A percentile compares a stretch with the other conserved stretches of the same genome.
phyloP scores from a whole-genome alignment of 2,329 filamentous ascomycete species.

The Trichoderma atroviride region DNA sequence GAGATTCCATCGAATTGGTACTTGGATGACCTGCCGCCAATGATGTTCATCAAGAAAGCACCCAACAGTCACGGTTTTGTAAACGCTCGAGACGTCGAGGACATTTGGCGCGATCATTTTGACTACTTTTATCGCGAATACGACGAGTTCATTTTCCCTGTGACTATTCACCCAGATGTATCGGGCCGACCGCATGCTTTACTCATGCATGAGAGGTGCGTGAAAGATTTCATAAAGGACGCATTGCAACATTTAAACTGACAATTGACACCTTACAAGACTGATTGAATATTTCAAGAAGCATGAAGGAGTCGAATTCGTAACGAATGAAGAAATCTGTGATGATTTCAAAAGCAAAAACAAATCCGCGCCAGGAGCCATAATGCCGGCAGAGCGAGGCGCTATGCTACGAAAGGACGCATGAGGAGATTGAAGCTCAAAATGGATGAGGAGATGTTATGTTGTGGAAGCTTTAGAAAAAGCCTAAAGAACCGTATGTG shows the following conservation, averaged over 20 bases:
- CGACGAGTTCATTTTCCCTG: background rate
- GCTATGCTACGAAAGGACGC: background rate
- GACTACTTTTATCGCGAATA: slow-evolving; percentile 5
- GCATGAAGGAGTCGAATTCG: background rate
- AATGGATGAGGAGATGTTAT: background rate
- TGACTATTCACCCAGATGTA: background rate
- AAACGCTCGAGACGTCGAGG: slow-evolving; percentile 2
- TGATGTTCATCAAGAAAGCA: slow-evolving; percentile 7
- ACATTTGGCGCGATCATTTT: slow-evolving; percentile 8
- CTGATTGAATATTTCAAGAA: slow-evolving; percentile 3
- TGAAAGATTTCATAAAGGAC: background rate
- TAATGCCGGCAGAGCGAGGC: slow-evolving; percentile 1
- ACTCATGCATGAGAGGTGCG: slow-evolving; percentile 12
- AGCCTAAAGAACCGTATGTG: no score
- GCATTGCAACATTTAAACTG: background rate
- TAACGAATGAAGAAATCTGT: background rate
- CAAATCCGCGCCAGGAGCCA: background rate
- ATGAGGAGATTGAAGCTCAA: background rate
- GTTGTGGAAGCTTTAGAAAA: no score
- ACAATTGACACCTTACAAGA: background rate
- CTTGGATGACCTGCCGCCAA: background rate
- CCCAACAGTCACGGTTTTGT: slow-evolving; percentile 5
- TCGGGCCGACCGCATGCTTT: slow-evolving; percentile 3
- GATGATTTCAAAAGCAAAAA: background rate
- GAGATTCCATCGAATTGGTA: slow-evolving; percentile 60